Base-by-base conservation (phyloP, 371 early-diverging fungal genomes). In the Rhizopus microsporus region DNA sequence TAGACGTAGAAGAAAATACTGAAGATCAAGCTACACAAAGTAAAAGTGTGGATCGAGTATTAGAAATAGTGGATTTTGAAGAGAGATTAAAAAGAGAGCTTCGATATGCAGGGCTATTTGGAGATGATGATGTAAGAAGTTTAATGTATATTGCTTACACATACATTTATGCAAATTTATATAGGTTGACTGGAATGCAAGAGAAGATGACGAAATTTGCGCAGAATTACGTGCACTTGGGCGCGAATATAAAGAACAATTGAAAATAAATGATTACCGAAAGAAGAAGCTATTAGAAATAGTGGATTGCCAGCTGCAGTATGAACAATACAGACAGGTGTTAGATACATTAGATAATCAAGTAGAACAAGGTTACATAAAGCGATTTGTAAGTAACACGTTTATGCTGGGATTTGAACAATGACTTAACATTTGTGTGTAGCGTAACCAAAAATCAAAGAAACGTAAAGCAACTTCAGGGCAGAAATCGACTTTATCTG, bases 261-360 rank as follows among this genome's bases (percentile, higher is more conserved):
- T 83, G 16, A 60, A 71, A 17, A 63, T 83, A 35, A 96, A 96
- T 68, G 71, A 68, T 9, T 57, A 53, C 49, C 81, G 93, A 52
- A 92, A 91, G 62, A 80, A 77, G 33, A 72, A 75, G 16, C 69
- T 95, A 43, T 65, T 87, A 13, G 76, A 88, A 7, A 75, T 88
- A 3, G 92, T 91, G 2, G 80, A 84, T 37, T 78, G 83, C 35
- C 88, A 91, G 67, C 77, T 93, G 46, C 94, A 89, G 3, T 93
- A 79, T 67, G 95, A 96, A 63, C 93, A 96, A 69, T 95, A 92
- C 72, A 85, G 85, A 30, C 83, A 86, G 44, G 88, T 96, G 6
- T 74, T 96, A 57, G 95, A 95, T 59, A 92, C 89, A 45, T 69
- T 93, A 32, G 93, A 95, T 66, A 84, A 85, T 60, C 91, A 91